phyloP scores from a whole-genome alignment of 768 basidiomycete genomes.

The Boletus coccyginus region DNA sequence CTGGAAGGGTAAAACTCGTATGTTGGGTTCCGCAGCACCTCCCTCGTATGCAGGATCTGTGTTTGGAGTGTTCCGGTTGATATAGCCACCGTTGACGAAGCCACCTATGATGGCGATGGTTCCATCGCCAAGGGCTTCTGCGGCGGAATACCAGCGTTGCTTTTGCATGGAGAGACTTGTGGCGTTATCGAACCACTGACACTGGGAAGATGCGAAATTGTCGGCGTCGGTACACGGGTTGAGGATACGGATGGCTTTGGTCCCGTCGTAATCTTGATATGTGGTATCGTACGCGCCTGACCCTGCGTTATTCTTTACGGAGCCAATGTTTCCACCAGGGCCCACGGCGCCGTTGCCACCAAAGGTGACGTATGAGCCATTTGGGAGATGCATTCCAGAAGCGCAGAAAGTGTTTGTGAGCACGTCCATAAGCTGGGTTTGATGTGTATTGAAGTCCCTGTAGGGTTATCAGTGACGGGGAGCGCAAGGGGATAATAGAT shows the following conservation, averaged over 20 bases:
- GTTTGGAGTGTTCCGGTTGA: slow-evolving; percentile 74
- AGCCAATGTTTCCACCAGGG: slow-evolving; percentile 58
- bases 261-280: slow-evolving; percentile 81
- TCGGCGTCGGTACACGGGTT: slow-evolving; percentile 62
- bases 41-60: slow-evolving; percentile 60
- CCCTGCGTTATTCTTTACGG: slow-evolving; percentile 43
- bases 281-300: slow-evolving; percentile 57
- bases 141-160: slow-evolving; percentile 75
- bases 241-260: slow-evolving; percentile 75
- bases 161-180: slow-evolving; percentile 62
- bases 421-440: slow-evolving; percentile 34
- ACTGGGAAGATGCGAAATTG: slow-evolving; percentile 47
- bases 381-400: slow-evolving; percentile 79
- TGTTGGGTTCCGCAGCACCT: slow-evolving; percentile 74
- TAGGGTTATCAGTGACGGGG: background rate
- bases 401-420: slow-evolving; percentile 76
- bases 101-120: slow-evolving; percentile 78
- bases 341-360: slow-evolving; percentile 79
- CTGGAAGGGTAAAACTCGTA: slow-evolving; percentile 80
- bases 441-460: slow-evolving; percentile 25
- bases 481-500: background rate
- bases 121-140: slow-evolving; percentile 75
- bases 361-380: slow-evolving; percentile 71
- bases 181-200: slow-evolving; percentile 73
- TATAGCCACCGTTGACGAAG: slow-evolving; percentile 73